A percentile compares a stretch with the other conserved stretches of the same genome.
Evolutionary conservation across 2,329 filamentous ascomycete species (phyloP).

Genomic region (Didymosphaeria variabile): DNA sequence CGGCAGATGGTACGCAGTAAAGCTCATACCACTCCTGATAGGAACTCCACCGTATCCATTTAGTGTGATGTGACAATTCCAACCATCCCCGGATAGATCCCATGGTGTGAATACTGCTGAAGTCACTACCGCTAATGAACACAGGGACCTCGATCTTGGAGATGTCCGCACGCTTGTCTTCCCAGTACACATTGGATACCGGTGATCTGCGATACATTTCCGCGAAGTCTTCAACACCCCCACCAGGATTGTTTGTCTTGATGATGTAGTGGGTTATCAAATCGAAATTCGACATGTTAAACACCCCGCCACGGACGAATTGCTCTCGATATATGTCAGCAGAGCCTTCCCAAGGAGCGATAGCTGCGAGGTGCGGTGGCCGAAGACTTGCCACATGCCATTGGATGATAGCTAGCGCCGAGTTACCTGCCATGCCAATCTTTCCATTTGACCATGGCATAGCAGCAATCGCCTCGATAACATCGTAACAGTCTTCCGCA

Average conservation of each 20-base stretch:
- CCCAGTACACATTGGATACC: slow-evolving; percentile 32
- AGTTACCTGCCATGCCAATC: slow-evolving; percentile 57
- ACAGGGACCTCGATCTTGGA: slow-evolving; percentile 31
- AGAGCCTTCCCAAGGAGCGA: slow-evolving; percentile 60
- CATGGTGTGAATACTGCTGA: slow-evolving; percentile 30
- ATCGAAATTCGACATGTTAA: slow-evolving; percentile 52
- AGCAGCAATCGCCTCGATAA: slow-evolving; percentile 54
- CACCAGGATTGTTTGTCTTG: slow-evolving; percentile 32
- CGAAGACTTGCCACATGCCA: slow-evolving; percentile 54
- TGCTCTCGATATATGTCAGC: slow-evolving; percentile 60
- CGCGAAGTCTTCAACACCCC: slow-evolving; percentile 53
- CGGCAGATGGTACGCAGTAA: slow-evolving; percentile 15
- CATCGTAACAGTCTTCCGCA: slow-evolving; percentile 56
- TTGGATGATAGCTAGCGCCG: slow-evolving; percentile 54
- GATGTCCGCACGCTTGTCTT: slow-evolving; percentile 32
- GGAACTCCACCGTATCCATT: slow-evolving; percentile 33
- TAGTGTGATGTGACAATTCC: slow-evolving; percentile 27
- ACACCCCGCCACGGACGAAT: slow-evolving; percentile 51
- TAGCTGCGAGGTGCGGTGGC: slow-evolving; percentile 54
- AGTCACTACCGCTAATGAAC: slow-evolving; percentile 29
- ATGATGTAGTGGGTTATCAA: slow-evolving; percentile 53
- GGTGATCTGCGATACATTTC: slow-evolving; percentile 54
- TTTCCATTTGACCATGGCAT: slow-evolving; percentile 57
- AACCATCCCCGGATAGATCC: slow-evolving; percentile 30
- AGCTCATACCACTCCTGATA: slow-evolving; percentile 35